Conservation (phyloP, 495 filamentous ascomycete genomes). For the Penicillium canescens region DNA sequence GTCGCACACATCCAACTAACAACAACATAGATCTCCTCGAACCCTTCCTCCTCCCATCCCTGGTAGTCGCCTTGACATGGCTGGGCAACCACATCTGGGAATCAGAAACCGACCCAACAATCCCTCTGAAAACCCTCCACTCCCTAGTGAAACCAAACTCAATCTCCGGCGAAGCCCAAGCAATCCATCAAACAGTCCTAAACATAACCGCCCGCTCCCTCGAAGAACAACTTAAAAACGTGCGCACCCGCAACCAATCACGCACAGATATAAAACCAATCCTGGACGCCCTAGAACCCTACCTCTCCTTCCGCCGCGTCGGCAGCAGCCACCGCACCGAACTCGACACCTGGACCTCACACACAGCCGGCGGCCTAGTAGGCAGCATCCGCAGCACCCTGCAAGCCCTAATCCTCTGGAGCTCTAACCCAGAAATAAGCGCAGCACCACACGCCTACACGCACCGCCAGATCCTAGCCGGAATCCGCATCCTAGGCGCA, state of each 20-base stretch:
- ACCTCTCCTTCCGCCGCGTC: conserved; percentile 65
- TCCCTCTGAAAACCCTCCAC: conserved; percentile 67
- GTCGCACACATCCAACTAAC: conserved; percentile 5
- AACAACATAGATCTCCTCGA: conserved; percentile 70
- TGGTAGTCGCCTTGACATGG: conserved; percentile 79
- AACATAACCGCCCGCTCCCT: conserved; percentile 78
- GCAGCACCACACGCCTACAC: conserved; percentile 75
- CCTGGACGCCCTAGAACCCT: conserved; percentile 66
- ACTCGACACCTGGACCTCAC: conserved; percentile 71
- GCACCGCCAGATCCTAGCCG: conserved; percentile 69
- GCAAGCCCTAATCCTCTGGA: conserved; percentile 73
- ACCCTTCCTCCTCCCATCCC: conserved; percentile 83
- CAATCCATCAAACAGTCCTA: conserved; percentile 80
- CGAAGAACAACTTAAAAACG: conserved; percentile 70
- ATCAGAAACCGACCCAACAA: conserved; percentile 58
- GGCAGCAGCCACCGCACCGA: conserved; percentile 68
- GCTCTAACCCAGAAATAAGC: conserved; percentile 59
- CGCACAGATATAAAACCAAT: conserved; percentile 72
- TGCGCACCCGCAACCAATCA: conserved; percentile 67
- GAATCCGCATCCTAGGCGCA: conserved; percentile 70
- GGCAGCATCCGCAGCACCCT: conserved; percentile 65
- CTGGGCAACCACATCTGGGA: conserved; percentile 83
- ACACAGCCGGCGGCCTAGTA: conserved; percentile 58
- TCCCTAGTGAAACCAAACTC: conserved; percentile 74
- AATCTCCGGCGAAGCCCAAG: conserved; percentile 75